Conservation (phyloP, 129 eudicot species). For the Centaurea solstitialis region DNA sequence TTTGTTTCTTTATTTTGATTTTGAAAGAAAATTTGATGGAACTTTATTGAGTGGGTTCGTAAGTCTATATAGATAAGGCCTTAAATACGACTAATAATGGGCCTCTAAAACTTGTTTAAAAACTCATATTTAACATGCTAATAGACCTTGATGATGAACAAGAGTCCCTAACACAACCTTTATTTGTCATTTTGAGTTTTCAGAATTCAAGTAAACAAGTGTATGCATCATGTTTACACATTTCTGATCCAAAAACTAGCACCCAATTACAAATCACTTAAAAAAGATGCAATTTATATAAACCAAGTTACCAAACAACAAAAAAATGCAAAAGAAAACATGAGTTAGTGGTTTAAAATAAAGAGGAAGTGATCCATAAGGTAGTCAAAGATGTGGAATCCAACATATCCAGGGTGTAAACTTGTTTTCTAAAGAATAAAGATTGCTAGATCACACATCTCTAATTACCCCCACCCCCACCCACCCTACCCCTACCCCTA, state of each 20-base stretch:
- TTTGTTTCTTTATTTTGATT: no score
- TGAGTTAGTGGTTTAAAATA: background rate
- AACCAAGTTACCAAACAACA: no score
- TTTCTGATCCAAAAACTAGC: background rate
- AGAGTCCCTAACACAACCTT: background rate
- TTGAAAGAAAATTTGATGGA: no score
- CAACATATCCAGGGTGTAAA: constrained; percentile 17
- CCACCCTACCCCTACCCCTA: background rate
- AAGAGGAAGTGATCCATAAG: background rate
- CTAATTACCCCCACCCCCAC: background rate
- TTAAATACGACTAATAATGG: no score
- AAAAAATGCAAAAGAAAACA: no score
- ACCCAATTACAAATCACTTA: no score
- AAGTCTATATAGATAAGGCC: no score
- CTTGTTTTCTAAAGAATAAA: background rate
- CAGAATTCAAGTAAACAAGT: background rate
- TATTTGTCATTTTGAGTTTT: background rate
- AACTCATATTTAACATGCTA: no score
- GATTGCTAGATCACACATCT: constrained; percentile 8
- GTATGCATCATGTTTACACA: background rate
- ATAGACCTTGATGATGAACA: no score
- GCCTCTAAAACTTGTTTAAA: no score
- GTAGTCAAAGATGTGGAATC: constrained; percentile 11
- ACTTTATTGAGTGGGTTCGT: no score
- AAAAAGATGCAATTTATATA: no score